phyloP scores from a whole-genome alignment of 1,284 basidiomycete genomes.

The Moniliophthora roreri region DNA sequence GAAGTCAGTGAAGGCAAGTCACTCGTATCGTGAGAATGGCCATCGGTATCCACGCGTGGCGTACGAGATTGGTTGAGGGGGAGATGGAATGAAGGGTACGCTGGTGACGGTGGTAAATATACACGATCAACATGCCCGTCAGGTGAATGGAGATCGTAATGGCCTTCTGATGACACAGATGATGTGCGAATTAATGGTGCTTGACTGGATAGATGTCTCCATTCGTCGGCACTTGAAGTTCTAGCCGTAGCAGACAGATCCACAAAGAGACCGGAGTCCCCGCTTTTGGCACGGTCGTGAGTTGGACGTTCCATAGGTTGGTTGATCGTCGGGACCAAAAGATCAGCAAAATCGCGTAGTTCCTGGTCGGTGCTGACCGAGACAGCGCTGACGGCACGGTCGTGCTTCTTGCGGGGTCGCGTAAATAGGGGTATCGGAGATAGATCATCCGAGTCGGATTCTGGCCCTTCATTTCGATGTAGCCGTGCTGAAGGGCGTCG shows the following conservation, averaged over 20 bases:
- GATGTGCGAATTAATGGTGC: neutral
- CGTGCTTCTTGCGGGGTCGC: neutral
- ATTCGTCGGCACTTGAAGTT: neutral
- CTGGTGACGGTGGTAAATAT: conserved; percentile 25
- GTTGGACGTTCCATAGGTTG: conserved; percentile 12
- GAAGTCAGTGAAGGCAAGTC: conserved; percentile 46
- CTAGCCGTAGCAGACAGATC: conserved; percentile 4
- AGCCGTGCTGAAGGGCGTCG: neutral
- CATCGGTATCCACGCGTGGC: conserved; percentile 21
- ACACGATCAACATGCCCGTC: conserved; percentile 27
- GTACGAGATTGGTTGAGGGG: conserved; percentile 18
- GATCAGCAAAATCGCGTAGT: conserved; percentile 30
- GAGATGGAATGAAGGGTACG: conserved; percentile 23
- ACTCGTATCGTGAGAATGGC: conserved; percentile 27
- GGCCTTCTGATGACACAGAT: conserved; percentile 20
- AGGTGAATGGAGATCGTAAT: conserved; percentile 25
- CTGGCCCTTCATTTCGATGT: neutral
- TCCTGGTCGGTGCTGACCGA: conserved; percentile 32
- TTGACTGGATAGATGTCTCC: neutral
- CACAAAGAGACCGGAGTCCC: conserved; percentile 7
- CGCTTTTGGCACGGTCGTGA: conserved; percentile 14
- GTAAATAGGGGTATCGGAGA: conserved; percentile 7
- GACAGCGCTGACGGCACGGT: conserved; percentile 22
- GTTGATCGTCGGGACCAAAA: conserved; percentile 25
- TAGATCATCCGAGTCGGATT: neutral